phyloP scores from a whole-genome alignment of 441 rosid species.

The Arabidopsis hybrid region DNA sequence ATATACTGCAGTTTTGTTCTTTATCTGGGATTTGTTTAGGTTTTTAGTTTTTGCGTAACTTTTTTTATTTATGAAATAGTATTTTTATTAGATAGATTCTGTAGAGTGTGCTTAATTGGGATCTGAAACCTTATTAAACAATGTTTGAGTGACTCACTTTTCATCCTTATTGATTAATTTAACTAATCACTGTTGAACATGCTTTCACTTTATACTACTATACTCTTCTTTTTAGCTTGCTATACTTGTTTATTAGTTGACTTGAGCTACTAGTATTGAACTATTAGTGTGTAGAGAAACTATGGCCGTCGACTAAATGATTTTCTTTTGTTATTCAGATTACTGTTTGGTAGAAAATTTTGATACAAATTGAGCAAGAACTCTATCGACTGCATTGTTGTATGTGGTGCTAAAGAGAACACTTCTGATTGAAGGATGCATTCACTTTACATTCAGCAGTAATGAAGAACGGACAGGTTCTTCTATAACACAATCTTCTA shows the following conservation, averaged over 20 bases:
- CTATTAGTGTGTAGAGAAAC: constrained; percentile 13
- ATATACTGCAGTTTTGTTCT: background rate
- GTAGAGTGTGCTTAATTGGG: constrained; percentile 40
- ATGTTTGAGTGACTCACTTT: constrained; percentile 23
- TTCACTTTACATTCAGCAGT: constrained; percentile 29
- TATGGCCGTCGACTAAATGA: constrained; percentile 5
- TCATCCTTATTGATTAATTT: constrained; percentile 24
- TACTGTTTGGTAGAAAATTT: constrained; percentile 7
- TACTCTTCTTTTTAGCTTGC: constrained; percentile 15
- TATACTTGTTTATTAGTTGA: constrained; percentile 19
- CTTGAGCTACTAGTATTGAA: background rate
- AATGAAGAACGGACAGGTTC: constrained; percentile 49
- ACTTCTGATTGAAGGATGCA: constrained; percentile 27
- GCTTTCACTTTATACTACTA: constrained; percentile 18
- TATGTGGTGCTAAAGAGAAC: constrained; percentile 10
- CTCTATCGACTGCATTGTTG: constrained; percentile 31
- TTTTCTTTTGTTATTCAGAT: constrained; percentile 25
- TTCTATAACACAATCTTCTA: constrained; percentile 9
- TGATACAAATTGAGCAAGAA: constrained; percentile 6
- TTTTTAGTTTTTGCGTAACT: constrained; percentile 12
- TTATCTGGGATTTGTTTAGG: background rate
- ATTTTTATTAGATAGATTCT: constrained; percentile 28
- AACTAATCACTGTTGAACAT: constrained; percentile 20
- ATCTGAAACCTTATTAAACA: constrained; percentile 40
- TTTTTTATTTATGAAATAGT: constrained; percentile 14